Conservation (phyloP, 2,329 filamentous ascomycete species). For the Rosellinia necatrix region DNA sequence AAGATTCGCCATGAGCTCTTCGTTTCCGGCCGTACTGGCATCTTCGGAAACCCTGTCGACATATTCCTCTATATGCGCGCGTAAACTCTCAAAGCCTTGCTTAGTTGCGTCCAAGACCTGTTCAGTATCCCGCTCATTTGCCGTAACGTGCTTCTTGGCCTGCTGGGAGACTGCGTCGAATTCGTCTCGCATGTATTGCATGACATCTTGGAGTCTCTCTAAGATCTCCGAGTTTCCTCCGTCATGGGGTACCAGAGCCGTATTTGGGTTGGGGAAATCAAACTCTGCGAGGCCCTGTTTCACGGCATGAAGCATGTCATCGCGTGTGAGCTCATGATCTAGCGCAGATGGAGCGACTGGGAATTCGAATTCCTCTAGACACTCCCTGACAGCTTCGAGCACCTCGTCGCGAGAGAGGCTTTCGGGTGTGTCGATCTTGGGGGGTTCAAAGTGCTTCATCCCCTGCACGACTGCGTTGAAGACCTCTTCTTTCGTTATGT, state of each 20-base stretch:
- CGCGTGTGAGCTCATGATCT: slow-evolving; percentile 59
- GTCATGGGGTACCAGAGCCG: slow-evolving; percentile 47
- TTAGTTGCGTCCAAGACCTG: slow-evolving; percentile 87
- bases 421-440: slow-evolving; percentile 69
- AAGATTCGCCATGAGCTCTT: slow-evolving; percentile 76
- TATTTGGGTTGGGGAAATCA: slow-evolving; percentile 41
- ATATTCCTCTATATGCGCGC: slow-evolving; percentile 79
- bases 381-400: slow-evolving; percentile 81
- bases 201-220: slow-evolving; percentile 66
- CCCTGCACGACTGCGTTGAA: slow-evolving; percentile 85
- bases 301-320: slow-evolving; percentile 68
- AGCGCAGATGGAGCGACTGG: slow-evolving; percentile 63
- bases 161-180: slow-evolving; percentile 65
- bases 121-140: slow-evolving; percentile 81
- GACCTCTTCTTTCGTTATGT: slow-evolving; percentile 81
- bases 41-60: slow-evolving; percentile 71
- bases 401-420: slow-evolving; percentile 81
- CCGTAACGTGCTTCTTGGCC: slow-evolving; percentile 77
- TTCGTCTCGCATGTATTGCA: slow-evolving; percentile 62
- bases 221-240: slow-evolving; percentile 56
- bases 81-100: slow-evolving; percentile 77
- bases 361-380: slow-evolving; percentile 82
- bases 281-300: slow-evolving; percentile 59
- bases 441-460: slow-evolving; percentile 78
- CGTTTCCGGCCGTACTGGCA: slow-evolving; percentile 62